A percentile compares a stretch with the other conserved stretches of the same genome.
These are phyloP conservation scores for Colletotrichum agaves DNA, from an alignment of 2,329 filamentous ascomycete genomes.

Conservation along the genomic window DNA sequence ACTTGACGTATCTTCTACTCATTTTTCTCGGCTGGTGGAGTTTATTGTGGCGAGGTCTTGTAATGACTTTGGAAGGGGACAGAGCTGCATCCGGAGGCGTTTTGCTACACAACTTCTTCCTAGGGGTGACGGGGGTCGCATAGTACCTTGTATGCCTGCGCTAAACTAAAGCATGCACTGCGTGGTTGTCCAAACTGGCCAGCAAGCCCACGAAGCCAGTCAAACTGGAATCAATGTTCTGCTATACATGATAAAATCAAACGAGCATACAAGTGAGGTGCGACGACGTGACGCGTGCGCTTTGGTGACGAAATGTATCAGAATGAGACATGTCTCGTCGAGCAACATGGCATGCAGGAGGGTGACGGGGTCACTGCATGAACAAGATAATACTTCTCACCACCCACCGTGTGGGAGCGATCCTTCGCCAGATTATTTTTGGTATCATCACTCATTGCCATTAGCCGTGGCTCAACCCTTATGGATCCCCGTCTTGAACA, in stretches of 20 bases:
- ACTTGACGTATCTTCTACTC: conserved; percentile 39
- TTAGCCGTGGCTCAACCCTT: not conserved
- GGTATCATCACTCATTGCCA: conserved; percentile 9
- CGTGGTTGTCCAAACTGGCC: not conserved
- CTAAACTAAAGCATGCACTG: not conserved
- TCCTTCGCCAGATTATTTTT: not conserved
- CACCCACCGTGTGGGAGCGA: not conserved
- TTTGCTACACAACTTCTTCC: not conserved
- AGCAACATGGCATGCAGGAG: no score
- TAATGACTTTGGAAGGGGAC: not conserved
- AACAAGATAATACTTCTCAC: not conserved
- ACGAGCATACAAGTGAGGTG: no score
- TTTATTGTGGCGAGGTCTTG: not conserved
- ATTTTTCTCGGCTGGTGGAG: not conserved
- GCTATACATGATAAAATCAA: no score
- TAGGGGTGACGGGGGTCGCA: not conserved
- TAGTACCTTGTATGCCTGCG: conserved; percentile 18
- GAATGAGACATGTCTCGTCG: no score
- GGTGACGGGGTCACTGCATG: not conserved
- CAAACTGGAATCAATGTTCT: not conserved
- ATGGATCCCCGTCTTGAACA: not conserved
- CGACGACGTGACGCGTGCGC: no score
- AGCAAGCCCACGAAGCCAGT: not conserved
- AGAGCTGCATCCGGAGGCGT: conserved; percentile 30
- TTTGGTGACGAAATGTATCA: no score